Conservation (phyloP, 331 rosid genomes). For the Malus hybrid region DNA sequence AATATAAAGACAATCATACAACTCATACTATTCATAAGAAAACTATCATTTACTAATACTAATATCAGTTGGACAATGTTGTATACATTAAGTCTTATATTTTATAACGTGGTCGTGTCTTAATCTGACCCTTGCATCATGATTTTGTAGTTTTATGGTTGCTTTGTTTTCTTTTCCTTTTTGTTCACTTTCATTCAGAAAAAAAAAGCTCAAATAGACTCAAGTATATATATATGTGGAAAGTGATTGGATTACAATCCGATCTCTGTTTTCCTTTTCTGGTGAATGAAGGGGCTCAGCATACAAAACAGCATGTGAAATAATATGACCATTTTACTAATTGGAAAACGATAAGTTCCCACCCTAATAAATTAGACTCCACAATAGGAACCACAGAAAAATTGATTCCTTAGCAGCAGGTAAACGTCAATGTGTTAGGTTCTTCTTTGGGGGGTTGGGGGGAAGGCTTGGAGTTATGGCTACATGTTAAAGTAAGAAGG, state of each 20-base stretch:
- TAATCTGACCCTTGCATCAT: not conserved
- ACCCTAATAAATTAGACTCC: not conserved
- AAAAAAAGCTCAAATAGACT: too few species aligned
- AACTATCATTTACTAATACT: not conserved
- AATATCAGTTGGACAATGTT: too few species aligned
- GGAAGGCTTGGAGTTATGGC: not conserved
- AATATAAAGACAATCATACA: not conserved
- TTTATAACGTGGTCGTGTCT: not conserved
- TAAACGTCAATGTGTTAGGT: not conserved
- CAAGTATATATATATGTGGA: too few species aligned
- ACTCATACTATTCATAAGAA: not conserved
- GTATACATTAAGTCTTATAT: not conserved
- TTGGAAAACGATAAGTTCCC: not conserved
- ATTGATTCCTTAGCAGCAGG: not conserved
- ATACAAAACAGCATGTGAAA: not conserved
- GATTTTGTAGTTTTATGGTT: not conserved
- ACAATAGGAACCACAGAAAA: not conserved
- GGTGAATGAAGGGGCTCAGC: not conserved
- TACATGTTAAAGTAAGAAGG: not conserved
- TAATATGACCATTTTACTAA: not conserved
- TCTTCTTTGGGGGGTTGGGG: not conserved
- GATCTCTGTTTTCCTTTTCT: not conserved
- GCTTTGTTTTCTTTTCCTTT: not conserved
- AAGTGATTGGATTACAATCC: too few species aligned
- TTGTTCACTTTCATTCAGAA: too few species aligned